Conservation (phyloP, 306 rosid species). For the Corylus americana region DNA sequence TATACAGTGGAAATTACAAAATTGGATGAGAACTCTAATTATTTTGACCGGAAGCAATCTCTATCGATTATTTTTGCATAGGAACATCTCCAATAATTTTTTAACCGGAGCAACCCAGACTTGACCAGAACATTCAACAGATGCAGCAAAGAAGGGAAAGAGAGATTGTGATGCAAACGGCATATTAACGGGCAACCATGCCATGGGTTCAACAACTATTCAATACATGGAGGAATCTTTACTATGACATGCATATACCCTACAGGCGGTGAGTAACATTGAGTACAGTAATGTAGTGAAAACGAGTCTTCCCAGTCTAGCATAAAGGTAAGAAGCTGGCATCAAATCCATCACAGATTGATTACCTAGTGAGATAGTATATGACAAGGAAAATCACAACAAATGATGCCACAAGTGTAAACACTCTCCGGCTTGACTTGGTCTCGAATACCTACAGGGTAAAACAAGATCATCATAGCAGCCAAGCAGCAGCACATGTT, state of each 20-base stretch:
- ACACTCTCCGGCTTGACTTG: conserved; percentile 89
- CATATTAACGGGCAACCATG: conserved; percentile 3
- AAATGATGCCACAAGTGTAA: conserved; percentile 78
- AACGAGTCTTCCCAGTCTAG: conserved; percentile 18
- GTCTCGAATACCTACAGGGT: conserved; percentile 81
- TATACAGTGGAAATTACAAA: no score
- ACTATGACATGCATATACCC: conserved; percentile 23
- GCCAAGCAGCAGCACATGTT: conserved; percentile 10
- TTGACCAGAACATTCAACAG: neutral
- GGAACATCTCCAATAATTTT: no score
- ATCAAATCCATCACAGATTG: conserved; percentile 18
- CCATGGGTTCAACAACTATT: conserved; percentile 17
- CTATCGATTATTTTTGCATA: no score
- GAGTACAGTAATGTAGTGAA: conserved; percentile 10
- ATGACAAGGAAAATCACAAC: conserved; percentile 78
- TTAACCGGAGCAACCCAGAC: no score
- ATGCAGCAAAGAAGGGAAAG: neutral
- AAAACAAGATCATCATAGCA: conserved; percentile 21
- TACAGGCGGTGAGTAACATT: conserved; percentile 26
- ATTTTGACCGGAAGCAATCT: no score
- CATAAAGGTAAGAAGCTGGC: conserved; percentile 14
- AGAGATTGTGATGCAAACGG: neutral
- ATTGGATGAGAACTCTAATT: no score
- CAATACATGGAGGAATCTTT: conserved; percentile 18
- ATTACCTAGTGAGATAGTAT: conserved; percentile 75